Evolutionary conservation across 306 rosid species (phyloP).

Genomic region (Ormosia semicastrata): DNA sequence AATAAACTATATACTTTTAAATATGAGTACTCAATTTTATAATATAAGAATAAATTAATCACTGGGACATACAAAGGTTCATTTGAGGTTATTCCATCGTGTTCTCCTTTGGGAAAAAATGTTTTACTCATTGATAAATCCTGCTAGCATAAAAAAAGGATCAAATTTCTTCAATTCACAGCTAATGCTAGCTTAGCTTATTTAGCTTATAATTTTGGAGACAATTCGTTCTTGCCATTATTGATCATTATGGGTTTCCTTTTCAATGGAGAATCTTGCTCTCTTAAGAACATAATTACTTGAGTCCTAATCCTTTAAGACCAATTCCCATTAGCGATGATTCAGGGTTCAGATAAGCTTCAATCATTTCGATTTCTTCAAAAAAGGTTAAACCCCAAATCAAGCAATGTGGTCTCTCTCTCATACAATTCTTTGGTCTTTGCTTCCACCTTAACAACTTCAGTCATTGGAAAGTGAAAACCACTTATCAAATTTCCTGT

Average conservation of each 20-base stretch:
- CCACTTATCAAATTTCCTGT: background rate
- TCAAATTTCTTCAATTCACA: background rate
- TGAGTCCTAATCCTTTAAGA: background rate
- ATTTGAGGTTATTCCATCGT: background rate
- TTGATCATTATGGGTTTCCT: background rate
- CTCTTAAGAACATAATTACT: background rate
- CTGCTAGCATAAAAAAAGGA: too few species aligned
- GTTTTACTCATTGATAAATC: background rate
- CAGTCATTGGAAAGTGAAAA: background rate
- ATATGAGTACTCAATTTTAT: too few species aligned
- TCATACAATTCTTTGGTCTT: background rate
- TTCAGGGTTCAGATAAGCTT: background rate
- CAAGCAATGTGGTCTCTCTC: background rate
- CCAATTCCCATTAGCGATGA: background rate
- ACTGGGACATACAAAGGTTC: background rate
- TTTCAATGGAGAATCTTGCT: background rate
- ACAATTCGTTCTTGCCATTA: background rate
- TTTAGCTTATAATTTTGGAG: background rate
- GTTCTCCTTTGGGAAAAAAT: background rate
- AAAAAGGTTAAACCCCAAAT: background rate
- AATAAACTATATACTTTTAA: too few species aligned
- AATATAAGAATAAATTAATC: too few species aligned
- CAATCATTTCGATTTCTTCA: background rate
- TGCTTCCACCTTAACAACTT: background rate
- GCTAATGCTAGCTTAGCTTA: background rate